Percentiles rank a stretch among this genome's conserved stretches.
Evolutionary conservation across 371 early-diverging fungal species (phyloP).

Genomic region (Blakeslea trispora): DNA sequence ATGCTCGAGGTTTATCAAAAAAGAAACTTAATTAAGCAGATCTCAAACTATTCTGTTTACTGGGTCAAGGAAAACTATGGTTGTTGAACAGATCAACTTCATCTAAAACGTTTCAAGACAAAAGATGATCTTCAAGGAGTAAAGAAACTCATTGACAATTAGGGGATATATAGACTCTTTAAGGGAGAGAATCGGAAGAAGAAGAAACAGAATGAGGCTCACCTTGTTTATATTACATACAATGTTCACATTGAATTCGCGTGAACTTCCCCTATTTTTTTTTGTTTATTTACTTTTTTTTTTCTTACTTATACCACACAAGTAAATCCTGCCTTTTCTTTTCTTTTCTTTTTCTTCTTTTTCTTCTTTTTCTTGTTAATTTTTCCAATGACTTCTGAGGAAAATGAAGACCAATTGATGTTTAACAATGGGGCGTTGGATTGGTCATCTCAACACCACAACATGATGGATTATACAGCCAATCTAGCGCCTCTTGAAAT

Average conservation of each 20-base stretch:
- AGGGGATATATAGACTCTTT: not conserved
- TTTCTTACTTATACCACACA: not conserved
- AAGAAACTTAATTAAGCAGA: too few relatives aligned
- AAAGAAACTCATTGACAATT: too few relatives aligned
- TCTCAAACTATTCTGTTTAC: too few relatives aligned
- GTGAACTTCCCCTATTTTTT: not conserved
- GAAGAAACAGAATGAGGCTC: too few relatives aligned
- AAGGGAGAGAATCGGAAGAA: too few relatives aligned
- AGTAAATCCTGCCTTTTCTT: not conserved
- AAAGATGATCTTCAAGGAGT: too few relatives aligned
- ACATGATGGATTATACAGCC: conserved; percentile 11
- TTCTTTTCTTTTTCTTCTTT: not conserved
- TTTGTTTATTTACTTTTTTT: not conserved
- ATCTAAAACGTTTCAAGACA: too few relatives aligned
- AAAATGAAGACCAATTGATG: conserved; percentile 11
- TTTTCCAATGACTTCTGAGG: conserved; percentile 18
- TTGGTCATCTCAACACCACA: conserved; percentile 14
- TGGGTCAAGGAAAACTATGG: too few relatives aligned
- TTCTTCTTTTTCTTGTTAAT: not conserved
- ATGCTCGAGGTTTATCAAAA: too few relatives aligned
- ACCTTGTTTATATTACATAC: too few relatives aligned
- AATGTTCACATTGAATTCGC: not conserved
- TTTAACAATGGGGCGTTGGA: conserved; percentile 20
- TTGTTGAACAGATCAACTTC: too few relatives aligned
- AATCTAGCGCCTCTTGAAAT: not conserved